A percentile compares a stretch with the other conserved stretches of the same genome.
phyloP scores from a whole-genome alignment of 2,329 filamentous ascomycete genomes.

The Cladosporium cucumerinum region DNA sequence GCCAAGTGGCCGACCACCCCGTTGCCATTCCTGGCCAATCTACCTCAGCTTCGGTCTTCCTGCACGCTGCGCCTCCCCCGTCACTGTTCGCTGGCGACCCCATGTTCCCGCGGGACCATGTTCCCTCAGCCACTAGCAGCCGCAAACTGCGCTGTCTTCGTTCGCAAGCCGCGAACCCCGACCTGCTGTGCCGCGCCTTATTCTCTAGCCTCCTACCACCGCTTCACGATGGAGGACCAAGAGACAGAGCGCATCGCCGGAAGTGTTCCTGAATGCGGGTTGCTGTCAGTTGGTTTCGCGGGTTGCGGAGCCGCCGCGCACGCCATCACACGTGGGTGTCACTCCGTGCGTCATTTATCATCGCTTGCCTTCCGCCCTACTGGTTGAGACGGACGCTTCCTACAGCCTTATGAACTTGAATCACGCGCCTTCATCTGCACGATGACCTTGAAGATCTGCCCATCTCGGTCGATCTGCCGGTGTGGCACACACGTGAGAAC shows the following conservation, averaged over 20 bases:
- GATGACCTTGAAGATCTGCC: background rate
- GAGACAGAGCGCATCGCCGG: background rate
- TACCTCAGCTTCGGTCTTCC: background rate
- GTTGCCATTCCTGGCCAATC: background rate
- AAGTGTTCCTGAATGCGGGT: slow-evolving; percentile 13
- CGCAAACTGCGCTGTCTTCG: background rate
- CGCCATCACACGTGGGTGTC: slow-evolving; percentile 11
- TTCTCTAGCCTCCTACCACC: background rate
- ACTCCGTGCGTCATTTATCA: background rate
- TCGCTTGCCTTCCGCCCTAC: background rate
- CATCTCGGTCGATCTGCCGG: background rate
- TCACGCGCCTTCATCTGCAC: background rate
- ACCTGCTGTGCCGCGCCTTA: background rate
- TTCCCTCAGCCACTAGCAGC: background rate
- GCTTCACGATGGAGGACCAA: background rate
- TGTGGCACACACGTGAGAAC: slow-evolving; percentile 1
- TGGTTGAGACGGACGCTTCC: background rate
- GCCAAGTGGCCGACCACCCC: slow-evolving; percentile 2
- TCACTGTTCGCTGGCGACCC: background rate
- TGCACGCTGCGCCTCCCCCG: slow-evolving; percentile 12
- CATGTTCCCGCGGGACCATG: background rate
- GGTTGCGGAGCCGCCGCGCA: slow-evolving; percentile 7
- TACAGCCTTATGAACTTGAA: slow-evolving; percentile 5
- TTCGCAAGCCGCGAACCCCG: slow-evolving; percentile 8
- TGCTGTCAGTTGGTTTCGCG: background rate